Base-by-base conservation (phyloP, 176 grass and related monocot genomes). In the Oryza meridionalis region DNA sequence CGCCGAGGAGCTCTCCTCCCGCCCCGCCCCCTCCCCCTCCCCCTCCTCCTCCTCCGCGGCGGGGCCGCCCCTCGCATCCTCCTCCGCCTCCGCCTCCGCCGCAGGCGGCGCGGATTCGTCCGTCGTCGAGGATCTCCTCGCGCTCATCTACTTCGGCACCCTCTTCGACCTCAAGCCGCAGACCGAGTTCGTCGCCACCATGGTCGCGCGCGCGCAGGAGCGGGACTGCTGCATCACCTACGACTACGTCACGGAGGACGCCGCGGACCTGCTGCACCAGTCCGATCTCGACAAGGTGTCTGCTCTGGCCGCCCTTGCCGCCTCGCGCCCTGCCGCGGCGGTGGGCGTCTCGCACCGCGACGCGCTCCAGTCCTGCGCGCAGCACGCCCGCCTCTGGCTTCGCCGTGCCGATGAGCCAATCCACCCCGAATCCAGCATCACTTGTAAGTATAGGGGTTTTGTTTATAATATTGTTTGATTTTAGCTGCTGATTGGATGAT, bases 191-290 rank as follows among this genome's bases (percentile, higher is more conserved):
- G 72, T 86, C 42, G 75, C 97, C 11, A 92, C 80, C 38, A 94
- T 96, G 88, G 84, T 91, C 59, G 88, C 97, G 2, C 82, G 97
- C 75, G 84, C 82, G 61, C 93, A 91, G 63, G 97, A 99, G 91
- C 82, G 97, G 51, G 83, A 47, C 26, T 94, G 97, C 90, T 99
- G 93, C 72, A 69, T 99, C 86, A 96, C 91, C 5, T 99, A 99
- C 6, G 96, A 99, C 84, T 94, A 89, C 44, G 96, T 99, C 45
- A 93, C 91, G 15, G 96, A 99, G 66, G 91, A 96, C 12, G 90
- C 84, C 1, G 91, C 89, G 3, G 97, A 99, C 73, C 64, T 94
- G 71, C 88, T 99, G 14, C 87, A 17, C 17, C 91, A 94, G 79
- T 53, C 61, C 78, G 97, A 99, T 65, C 91, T 99, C 10, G 84